Evolutionary conservation across 768 basidiomycete species (phyloP).

Genomic region (Lentinula sp.): DNA sequence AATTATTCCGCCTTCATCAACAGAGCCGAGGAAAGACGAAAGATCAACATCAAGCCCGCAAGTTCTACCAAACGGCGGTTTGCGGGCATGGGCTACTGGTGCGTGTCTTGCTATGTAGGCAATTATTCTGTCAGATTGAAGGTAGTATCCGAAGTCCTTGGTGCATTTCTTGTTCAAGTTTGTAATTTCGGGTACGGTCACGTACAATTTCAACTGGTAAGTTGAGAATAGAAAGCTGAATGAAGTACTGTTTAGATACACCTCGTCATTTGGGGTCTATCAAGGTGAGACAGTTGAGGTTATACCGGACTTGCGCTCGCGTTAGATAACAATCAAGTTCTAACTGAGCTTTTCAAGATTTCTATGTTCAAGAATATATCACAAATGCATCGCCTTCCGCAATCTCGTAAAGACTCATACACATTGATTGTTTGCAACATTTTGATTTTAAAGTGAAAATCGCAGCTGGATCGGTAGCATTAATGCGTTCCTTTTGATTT

Average conservation of each 20-base stretch:
- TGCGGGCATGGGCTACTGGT: not conserved
- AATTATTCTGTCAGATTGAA: not conserved
- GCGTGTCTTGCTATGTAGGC: not conserved
- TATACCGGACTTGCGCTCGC: not conserved
- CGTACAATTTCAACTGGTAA: too few species aligned
- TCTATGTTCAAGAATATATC: slow-evolving; percentile 30
- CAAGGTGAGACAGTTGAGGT: slow-evolving; percentile 22
- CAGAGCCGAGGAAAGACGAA: not conserved
- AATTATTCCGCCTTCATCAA: not conserved
- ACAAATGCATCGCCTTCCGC: slow-evolving; percentile 27
- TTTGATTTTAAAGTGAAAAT: not conserved
- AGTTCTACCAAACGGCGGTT: not conserved
- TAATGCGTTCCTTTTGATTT: slow-evolving; percentile 35
- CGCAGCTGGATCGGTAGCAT: slow-evolving; percentile 22
- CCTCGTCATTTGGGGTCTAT: slow-evolving; percentile 35
- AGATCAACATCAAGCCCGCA: not conserved
- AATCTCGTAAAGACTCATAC: slow-evolving; percentile 25
- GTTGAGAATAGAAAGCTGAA: not conserved
- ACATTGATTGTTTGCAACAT: too few species aligned
- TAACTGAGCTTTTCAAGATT: slow-evolving; percentile 21
- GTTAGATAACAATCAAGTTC: not conserved
- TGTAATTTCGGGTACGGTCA: slow-evolving; percentile 25
- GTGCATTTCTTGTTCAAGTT: slow-evolving; percentile 28
- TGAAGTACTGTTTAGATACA: slow-evolving; percentile 18
- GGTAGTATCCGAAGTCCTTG: not conserved